Percentiles rank a stretch among this genome's conserved stretches.
Evolutionary conservation across 2,329 filamentous ascomycete genomes (phyloP).

Genomic region (Monilinia aucupariae): DNA sequence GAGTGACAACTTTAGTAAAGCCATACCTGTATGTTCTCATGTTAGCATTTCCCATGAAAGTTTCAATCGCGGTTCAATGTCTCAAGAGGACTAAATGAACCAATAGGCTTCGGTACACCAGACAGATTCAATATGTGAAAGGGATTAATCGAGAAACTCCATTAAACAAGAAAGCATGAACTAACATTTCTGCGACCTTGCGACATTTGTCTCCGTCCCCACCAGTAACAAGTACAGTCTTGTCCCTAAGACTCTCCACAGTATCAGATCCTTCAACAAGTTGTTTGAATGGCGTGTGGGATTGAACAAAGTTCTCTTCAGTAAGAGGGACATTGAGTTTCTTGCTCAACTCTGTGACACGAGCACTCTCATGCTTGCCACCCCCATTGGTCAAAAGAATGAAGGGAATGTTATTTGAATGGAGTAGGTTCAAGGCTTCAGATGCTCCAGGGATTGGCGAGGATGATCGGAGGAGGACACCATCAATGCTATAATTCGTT

Average conservation of each 20-base stretch:
- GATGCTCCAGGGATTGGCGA: slow-evolving; percentile 73
- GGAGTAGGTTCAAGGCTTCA: slow-evolving; percentile 66
- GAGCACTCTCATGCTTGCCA: slow-evolving; percentile 71
- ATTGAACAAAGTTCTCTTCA: slow-evolving; percentile 72
- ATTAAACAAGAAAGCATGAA: slow-evolving; percentile 26
- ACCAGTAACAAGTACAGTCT: slow-evolving; percentile 70
- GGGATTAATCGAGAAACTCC: not conserved
- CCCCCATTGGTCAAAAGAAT: slow-evolving; percentile 95
- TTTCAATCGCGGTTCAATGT: not conserved
- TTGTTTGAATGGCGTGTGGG: slow-evolving; percentile 82
- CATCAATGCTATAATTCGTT: slow-evolving; percentile 58
- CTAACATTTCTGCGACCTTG: slow-evolving; percentile 58
- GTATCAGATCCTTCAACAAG: slow-evolving; percentile 55
- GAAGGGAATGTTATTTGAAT: slow-evolving; percentile 74
- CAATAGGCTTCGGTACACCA: not conserved
- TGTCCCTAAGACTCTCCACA: slow-evolving; percentile 48
- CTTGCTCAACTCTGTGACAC: slow-evolving; percentile 63
- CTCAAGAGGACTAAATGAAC: not conserved
- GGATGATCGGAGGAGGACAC: slow-evolving; percentile 82
- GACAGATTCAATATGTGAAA: not conserved
- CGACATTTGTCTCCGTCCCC: slow-evolving; percentile 39
- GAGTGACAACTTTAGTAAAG: slow-evolving; percentile 76
- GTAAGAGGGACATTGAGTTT: slow-evolving; percentile 61
- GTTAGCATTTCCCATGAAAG: slow-evolving; percentile 14
- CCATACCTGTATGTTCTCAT: slow-evolving; percentile 49